These are phyloP conservation scores for Thymus mandschuricus DNA, from an alignment of 257 asterid species.

Conservation along the genomic window DNA sequence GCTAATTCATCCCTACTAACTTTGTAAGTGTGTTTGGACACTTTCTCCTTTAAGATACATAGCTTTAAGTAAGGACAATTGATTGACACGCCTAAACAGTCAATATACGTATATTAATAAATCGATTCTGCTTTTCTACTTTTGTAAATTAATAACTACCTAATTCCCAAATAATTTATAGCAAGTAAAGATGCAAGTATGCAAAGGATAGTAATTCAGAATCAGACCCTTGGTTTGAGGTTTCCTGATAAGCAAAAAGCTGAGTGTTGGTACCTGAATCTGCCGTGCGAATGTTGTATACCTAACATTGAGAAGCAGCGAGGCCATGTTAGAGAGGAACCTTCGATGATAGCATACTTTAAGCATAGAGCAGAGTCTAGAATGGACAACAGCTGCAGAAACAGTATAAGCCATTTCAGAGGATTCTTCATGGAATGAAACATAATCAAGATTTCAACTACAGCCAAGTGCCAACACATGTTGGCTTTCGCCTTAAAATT, in stretches of 20 bases:
- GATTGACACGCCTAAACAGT: neutral
- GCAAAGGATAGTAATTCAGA: neutral
- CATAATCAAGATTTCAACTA: neutral
- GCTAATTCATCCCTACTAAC: neutral
- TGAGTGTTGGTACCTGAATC: neutral
- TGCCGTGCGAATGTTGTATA: neutral
- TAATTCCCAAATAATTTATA: neutral
- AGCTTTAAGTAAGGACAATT: neutral
- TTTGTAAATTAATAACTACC: neutral
- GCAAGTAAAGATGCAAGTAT: neutral
- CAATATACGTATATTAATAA: neutral
- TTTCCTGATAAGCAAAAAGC: slow-evolving; percentile 7
- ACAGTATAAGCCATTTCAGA: neutral
- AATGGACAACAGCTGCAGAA: neutral
- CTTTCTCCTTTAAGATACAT: neutral
- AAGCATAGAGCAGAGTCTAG: neutral
- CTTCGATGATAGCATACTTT: neutral
- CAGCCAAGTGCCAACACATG: neutral
- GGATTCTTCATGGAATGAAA: neutral
- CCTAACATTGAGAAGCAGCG: neutral
- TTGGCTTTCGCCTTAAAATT: neutral
- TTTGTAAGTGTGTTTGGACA: neutral
- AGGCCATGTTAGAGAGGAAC: neutral
- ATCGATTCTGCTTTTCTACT: neutral
- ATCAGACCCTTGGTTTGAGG: neutral